A percentile compares a stretch with the other conserved stretches of the same genome.
Conservation (phyloP, 768 basidiomycete species). For the Scleroderma citrinum region DNA sequence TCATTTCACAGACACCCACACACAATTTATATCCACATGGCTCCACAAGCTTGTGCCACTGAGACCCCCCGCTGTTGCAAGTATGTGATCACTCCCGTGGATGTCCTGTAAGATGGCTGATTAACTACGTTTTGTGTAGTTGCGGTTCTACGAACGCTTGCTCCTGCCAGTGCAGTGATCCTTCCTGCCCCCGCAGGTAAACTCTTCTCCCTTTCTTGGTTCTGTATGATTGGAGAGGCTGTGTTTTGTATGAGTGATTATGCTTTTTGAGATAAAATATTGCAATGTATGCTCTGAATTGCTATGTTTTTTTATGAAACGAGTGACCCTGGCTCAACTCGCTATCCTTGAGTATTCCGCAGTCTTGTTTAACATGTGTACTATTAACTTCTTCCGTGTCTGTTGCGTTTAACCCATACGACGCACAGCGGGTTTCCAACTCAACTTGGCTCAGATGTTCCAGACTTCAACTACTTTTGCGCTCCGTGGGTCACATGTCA, state of each 20-base stretch:
- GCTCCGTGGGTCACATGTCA: too few relatives aligned
- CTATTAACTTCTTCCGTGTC: too few relatives aligned
- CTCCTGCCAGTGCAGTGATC: background rate
- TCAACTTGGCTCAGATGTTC: too few relatives aligned
- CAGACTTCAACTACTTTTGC: too few relatives aligned
- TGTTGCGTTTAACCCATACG: too few relatives aligned
- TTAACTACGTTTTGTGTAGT: background rate
- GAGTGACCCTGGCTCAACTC: too few relatives aligned
- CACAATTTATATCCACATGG: background rate
- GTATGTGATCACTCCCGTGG: background rate
- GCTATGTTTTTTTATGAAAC: too few relatives aligned
- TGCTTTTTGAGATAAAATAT: background rate
- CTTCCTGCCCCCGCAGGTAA: background rate
- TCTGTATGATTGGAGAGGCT: background rate
- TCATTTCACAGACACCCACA: background rate
- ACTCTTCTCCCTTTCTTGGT: background rate
- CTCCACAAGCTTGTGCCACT: background rate
- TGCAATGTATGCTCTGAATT: too few relatives aligned
- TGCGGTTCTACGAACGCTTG: background rate
- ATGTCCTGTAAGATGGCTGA: background rate
- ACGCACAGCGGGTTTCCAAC: too few relatives aligned
- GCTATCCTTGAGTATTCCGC: too few relatives aligned
- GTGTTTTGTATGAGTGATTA: background rate
- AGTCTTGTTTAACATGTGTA: too few relatives aligned
- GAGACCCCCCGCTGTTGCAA: background rate